These are phyloP conservation scores for Stromatinia cepivora DNA, from an alignment of 2,329 filamentous ascomycete genomes.

Conservation along the genomic window DNA sequence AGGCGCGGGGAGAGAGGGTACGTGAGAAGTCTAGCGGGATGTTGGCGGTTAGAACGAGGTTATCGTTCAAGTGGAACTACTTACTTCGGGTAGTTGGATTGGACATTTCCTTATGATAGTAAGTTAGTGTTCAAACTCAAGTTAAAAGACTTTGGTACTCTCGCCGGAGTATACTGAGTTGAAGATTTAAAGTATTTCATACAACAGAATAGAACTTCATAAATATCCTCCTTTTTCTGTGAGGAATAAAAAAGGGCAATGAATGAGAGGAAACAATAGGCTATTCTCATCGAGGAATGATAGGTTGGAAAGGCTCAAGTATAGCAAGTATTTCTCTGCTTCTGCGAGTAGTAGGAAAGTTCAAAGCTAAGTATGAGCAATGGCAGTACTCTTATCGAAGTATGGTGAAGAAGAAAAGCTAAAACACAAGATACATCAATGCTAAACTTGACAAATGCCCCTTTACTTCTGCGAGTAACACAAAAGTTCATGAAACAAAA, in stretches of 20 bases:
- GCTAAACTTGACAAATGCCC: neutral
- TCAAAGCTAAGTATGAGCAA: fast-evolving
- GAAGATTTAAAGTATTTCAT: no score
- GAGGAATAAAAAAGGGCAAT: no score
- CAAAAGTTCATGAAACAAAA: neutral
- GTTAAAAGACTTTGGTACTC: no score
- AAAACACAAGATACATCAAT: neutral
- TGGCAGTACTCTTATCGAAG: neutral
- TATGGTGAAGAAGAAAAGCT: fast-evolving
- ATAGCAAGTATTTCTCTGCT: neutral
- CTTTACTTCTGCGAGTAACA: neutral
- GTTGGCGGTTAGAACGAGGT: neutral
- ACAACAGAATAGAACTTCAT: no score
- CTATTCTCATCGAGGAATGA: neutral
- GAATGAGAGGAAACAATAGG: neutral
- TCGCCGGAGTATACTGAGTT: no score
- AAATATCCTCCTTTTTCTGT: no score
- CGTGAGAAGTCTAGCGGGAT: neutral
- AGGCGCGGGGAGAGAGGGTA: no score
- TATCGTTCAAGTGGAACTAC: neutral
- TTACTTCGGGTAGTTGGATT: neutral
- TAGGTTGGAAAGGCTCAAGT: fast-evolving
- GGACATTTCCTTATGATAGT: neutral
- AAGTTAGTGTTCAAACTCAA: neutral
- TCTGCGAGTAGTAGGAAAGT: neutral